A percentile compares a stretch with the other conserved stretches of the same genome.
These are phyloP conservation scores for Neofusicoccum sp. DNA, from an alignment of 2,329 filamentous ascomycete genomes.

Conservation along the genomic window DNA sequence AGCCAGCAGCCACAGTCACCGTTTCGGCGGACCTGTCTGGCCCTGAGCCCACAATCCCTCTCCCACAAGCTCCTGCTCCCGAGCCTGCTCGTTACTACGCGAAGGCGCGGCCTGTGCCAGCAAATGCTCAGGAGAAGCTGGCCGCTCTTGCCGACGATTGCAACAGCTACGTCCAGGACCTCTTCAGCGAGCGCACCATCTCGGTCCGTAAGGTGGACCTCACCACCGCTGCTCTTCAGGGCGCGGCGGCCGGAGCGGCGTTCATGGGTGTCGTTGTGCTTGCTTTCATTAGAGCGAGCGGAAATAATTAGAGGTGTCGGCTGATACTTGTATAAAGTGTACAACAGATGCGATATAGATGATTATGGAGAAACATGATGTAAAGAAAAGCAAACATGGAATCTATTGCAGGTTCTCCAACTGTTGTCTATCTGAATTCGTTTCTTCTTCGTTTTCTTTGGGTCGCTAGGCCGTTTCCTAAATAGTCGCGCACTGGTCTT, in stretches of 20 bases:
- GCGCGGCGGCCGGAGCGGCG: slow-evolving; percentile 42
- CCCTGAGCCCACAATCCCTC: slow-evolving; percentile 7
- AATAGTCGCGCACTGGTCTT: no score
- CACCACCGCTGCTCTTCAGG: slow-evolving; percentile 45
- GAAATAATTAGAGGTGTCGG: not conserved
- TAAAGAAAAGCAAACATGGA: no score
- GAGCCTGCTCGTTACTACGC: slow-evolving; percentile 13
- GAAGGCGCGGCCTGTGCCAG: not conserved
- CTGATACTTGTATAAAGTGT: slow-evolving; percentile 10
- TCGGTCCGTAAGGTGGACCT: slow-evolving; percentile 47
- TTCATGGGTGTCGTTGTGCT: slow-evolving; percentile 25
- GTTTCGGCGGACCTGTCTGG: not conserved
- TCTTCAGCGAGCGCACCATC: slow-evolving; percentile 46
- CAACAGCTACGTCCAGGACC: slow-evolving; percentile 24
- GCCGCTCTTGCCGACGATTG: slow-evolving; percentile 16
- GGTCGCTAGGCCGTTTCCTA: no score
- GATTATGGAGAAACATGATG: no score
- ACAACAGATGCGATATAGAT: not conserved
- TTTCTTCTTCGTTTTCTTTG: no score
- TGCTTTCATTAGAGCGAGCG: not conserved
- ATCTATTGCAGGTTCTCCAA: no score
- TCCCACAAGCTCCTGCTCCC: slow-evolving; percentile 14
- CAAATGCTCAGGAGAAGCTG: not conserved
- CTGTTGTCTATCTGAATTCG: no score
- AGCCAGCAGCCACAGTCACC: not conserved